A percentile compares a stretch with the other conserved stretches of the same genome.
phyloP scores from a whole-genome alignment of 495 filamentous ascomycete genomes.

The Hypoxylon crocopeplum region DNA sequence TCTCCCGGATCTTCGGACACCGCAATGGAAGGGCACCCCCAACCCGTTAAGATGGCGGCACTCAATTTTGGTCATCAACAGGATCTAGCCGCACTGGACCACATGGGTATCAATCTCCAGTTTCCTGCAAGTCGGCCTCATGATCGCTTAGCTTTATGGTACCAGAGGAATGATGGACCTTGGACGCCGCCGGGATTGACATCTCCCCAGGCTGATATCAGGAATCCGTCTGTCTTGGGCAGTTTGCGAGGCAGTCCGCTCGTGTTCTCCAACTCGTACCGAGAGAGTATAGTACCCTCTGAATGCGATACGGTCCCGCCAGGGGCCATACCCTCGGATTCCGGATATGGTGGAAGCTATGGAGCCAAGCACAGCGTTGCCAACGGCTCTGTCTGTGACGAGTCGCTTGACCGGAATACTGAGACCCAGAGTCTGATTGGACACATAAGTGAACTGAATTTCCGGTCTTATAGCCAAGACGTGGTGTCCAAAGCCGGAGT shows the following conservation, averaged over 20 bases:
- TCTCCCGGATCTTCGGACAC: constrained; percentile 26
- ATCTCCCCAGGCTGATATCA: constrained; percentile 20
- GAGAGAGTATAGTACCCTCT: constrained; percentile 49
- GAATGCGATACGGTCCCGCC: constrained; percentile 64
- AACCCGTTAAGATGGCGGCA: constrained; percentile 6
- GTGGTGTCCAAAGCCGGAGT: constrained; percentile 14
- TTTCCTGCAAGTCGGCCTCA: constrained; percentile 11
- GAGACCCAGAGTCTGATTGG: constrained; percentile 50
- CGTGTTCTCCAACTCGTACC: constrained; percentile 18
- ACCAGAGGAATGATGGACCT: constrained; percentile 47
- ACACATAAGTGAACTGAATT: constrained; percentile 32
- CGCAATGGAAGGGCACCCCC: constrained; percentile 23
- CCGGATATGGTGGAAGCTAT: constrained; percentile 66
- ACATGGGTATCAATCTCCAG: constrained; percentile 16
- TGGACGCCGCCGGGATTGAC: constrained; percentile 43
- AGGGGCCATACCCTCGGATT: constrained; percentile 62
- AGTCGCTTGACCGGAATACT: constrained; percentile 41
- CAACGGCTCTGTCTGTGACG: constrained; percentile 56
- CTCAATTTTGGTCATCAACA: constrained; percentile 18
- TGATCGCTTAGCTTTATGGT: constrained; percentile 44
- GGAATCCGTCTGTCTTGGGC: constrained; percentile 15
- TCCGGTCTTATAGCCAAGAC: constrained; percentile 22
- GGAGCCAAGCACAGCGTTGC: constrained; percentile 45
- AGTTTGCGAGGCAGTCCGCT: constrained; percentile 12
- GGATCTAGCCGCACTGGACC: constrained; percentile 23